Evolutionary conservation across 2,329 filamentous ascomycete genomes (phyloP).

Genomic region (Curvularia hawaiiensis): DNA sequence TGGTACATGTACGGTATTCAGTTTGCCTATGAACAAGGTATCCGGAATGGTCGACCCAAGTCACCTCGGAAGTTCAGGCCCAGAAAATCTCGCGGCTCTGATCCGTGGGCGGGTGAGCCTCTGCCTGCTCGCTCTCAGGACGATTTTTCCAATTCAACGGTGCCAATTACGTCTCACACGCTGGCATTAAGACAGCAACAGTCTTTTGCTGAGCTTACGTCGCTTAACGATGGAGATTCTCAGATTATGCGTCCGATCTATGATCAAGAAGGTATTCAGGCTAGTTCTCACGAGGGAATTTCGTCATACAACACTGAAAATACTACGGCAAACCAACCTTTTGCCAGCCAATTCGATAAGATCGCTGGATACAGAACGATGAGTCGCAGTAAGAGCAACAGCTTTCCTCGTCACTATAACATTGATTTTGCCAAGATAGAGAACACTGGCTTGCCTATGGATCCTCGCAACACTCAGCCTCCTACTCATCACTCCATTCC

Average conservation of each 20-base stretch:
- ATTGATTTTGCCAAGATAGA: conserved; percentile 20
- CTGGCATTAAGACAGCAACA: conserved; percentile 9
- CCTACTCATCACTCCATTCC: conserved; percentile 5
- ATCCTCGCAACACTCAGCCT: conserved; percentile 3
- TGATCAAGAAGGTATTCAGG: not conserved
- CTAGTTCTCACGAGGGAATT: not conserved
- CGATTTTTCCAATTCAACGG: not conserved
- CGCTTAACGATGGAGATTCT: not conserved
- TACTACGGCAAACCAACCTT: conserved; percentile 4
- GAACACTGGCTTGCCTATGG: conserved; percentile 16
- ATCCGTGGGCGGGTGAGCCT: not conserved
- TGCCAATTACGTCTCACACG: not conserved
- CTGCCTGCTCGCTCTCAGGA: not conserved
- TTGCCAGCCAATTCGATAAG: conserved; percentile 22
- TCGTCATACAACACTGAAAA: not conserved
- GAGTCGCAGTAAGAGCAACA: conserved; percentile 7
- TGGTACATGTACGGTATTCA: conserved; percentile 40
- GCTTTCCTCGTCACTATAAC: conserved; percentile 2
- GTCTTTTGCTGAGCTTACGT: conserved; percentile 5
- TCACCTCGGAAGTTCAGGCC: conserved; percentile 28
- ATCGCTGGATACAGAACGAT: conserved; percentile 19
- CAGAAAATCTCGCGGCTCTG: conserved; percentile 14
- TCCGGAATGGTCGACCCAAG: conserved; percentile 20
- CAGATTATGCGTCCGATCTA: not conserved
- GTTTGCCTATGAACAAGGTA: conserved; percentile 22